Evolutionary conservation across 352 stramenopile genomes (phyloP), one percentile per base, ranked within the genome.

Genomic region (Globisporangium heterothallicum): DNA sequence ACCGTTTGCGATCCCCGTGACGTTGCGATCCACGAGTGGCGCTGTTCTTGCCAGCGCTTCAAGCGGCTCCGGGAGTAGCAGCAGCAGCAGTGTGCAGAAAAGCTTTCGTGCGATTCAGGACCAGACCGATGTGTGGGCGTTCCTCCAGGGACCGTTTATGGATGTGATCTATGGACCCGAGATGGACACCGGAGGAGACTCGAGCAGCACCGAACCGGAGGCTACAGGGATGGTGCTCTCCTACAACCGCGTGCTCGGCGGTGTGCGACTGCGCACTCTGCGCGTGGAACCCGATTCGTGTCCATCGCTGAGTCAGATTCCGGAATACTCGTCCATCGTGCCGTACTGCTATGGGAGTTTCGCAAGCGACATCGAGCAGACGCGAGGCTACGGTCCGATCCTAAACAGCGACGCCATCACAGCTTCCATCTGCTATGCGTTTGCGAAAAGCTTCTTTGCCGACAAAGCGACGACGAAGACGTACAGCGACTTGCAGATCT

Each of bases 291-390:
- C 66, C 40, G 70, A 72, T 36, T 78, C 75, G 41, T 90, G 76
- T 42, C 62, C 67, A 0, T 43, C 54, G 4, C 63, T 86, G 8
- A 65, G 58, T 22, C 61, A 78, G 19, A 74, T 87, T 32, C 73
- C 76, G 0, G 72, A 87, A 61, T 90, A 86, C 52, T 44, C 76
- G n/a, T 63, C 58, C 19, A 68, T 84, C 24, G 48, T 86, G 13
- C 68, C 76, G 27, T 86, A 70, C 53, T 90, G 78, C 63, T 90
- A 85, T 42, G 76, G 72, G 0, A 47, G 58, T 1, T 85, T 86
- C 44, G 54, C 69, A 0, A 36, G 34, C 5, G 46, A 36, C 3
- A 49, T 52, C 6, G 67, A 90, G 43, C 64, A 84, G 26, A 78
- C 29, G 4, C 9, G 42, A 24, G 72, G 76, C 13, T 87, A 84